Evolutionary conservation across 768 basidiomycete species (phyloP), one percentile per base, ranked within the genome.

Genomic region (Nevesoporus exiguus): DNA sequence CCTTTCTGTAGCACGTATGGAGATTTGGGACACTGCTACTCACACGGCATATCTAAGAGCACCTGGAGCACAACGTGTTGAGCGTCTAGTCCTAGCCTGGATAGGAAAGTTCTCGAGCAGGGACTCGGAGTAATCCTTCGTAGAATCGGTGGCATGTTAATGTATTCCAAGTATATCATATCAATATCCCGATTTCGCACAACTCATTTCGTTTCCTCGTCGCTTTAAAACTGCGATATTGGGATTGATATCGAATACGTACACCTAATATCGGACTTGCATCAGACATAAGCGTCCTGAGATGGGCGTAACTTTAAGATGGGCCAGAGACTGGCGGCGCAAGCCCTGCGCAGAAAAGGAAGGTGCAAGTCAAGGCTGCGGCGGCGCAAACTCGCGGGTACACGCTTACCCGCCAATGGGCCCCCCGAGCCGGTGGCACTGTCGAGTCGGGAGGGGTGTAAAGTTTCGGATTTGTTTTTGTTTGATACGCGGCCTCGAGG

Each of bases 1-100:
- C 82, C 8, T 84, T 81, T 63, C 57, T 83, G 60, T 81, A 70
- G 37, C 22, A 63, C 19, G 47, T 77, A 73, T 27, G 17, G 5
- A 14, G 34, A 21, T 40, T n/a, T n/a, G n/a, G 40, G 5, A 22
- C 40, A 14, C 40, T 24, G 22, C 31, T 36, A n/a, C 59, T 66
- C 61, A 36, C 56, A 58, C 56, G 34, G 45, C 44, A 58, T 54
- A 55, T 52, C 51, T 62, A 51, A 55, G 51, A 44, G 34, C 42
- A 22, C 30, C 36, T 52, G 51, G 54, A 48, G 42, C 22, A 29
- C 39, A 46, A 44, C 7, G 30, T 41, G 30, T 39, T 29, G 45
- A 22, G 14, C 25, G 25, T 52, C 24, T 13, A 14, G 36, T 45
- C 10, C 8, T 33, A 22, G 57, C 29, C 14, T 14, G 34, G 45